Evolutionary conservation across 305 asterid species (phyloP).

Genomic region (Solanum chacoense): DNA sequence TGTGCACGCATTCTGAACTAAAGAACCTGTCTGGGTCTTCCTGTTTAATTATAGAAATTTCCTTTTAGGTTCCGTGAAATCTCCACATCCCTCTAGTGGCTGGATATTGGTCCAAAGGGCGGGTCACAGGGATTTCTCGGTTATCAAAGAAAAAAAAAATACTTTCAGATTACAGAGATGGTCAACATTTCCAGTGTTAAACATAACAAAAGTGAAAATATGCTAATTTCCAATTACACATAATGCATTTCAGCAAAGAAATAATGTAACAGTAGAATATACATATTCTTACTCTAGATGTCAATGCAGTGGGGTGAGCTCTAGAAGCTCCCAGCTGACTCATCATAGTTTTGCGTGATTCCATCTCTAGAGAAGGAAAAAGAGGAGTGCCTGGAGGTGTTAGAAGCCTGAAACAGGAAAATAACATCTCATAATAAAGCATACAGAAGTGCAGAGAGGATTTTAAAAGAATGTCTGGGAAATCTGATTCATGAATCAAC

Average conservation of each 20-base stretch:
- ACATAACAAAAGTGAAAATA: neutral
- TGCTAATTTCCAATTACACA: neutral
- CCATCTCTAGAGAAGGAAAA: conserved; percentile 88
- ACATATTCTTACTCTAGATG: conserved; percentile 65
- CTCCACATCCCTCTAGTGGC: neutral
- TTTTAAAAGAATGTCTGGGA: neutral
- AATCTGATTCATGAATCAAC: neutral
- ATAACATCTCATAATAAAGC: neutral
- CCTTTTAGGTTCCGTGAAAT: neutral
- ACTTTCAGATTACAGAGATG: neutral
- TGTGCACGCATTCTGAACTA: neutral
- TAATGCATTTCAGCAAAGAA: neutral
- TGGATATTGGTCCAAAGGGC: neutral
- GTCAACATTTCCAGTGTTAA: neutral
- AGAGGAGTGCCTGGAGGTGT: conserved; percentile 99
- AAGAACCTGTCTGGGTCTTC: neutral
- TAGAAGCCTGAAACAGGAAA: conserved; percentile 61
- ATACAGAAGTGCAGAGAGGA: neutral
- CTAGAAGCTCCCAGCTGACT: conserved; percentile 68
- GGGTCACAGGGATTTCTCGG: too few species aligned
- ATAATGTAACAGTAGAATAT: neutral
- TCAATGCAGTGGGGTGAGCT: conserved; percentile 70
- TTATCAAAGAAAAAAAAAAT: neutral
- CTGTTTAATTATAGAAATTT: neutral
- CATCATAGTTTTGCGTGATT: conserved; percentile 73